Conservation (phyloP, 306 rosid genomes). For the Bauhinia variegata region DNA sequence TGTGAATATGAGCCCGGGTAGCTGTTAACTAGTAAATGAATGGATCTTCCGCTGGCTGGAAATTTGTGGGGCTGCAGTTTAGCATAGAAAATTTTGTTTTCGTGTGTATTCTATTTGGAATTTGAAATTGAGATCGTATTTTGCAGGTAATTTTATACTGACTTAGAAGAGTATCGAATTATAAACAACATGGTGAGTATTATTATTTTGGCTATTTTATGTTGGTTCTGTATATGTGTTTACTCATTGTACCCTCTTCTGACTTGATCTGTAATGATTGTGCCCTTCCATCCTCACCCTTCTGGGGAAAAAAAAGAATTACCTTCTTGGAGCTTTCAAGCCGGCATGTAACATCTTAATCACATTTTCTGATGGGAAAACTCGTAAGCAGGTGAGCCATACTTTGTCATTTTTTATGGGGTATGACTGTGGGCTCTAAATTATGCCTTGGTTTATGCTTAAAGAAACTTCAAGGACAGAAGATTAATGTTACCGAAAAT, state of each 20-base stretch:
- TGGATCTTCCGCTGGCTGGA: conserved; percentile 30
- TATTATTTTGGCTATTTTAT: conserved; percentile 18
- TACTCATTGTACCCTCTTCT: not conserved
- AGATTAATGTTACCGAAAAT: not conserved
- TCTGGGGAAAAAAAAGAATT: conserved; percentile 56
- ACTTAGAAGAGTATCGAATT: conserved; percentile 24
- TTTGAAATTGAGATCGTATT: conserved; percentile 14
- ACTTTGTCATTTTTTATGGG: not conserved
- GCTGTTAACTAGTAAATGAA: not conserved
- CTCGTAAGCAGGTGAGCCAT: conserved; percentile 82
- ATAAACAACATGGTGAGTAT: conserved; percentile 45
- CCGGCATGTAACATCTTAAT: conserved; percentile 87
- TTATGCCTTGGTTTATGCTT: not conserved
- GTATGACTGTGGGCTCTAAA: not conserved
- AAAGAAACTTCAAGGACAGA: conserved; percentile 14
- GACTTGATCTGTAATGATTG: not conserved
- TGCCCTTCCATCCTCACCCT: not conserved
- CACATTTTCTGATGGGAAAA: conserved; percentile 84
- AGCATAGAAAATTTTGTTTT: not conserved
- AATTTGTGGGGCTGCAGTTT: conserved; percentile 7
- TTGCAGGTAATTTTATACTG: conserved; percentile 34
- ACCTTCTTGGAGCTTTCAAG: conserved; percentile 98
- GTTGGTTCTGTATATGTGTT: conserved; percentile 14
- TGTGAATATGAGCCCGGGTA: conserved; percentile 13
- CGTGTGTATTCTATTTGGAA: not conserved